Evolutionary conservation across 768 basidiomycete genomes (phyloP).

Genomic region (Suillus weaverae): DNA sequence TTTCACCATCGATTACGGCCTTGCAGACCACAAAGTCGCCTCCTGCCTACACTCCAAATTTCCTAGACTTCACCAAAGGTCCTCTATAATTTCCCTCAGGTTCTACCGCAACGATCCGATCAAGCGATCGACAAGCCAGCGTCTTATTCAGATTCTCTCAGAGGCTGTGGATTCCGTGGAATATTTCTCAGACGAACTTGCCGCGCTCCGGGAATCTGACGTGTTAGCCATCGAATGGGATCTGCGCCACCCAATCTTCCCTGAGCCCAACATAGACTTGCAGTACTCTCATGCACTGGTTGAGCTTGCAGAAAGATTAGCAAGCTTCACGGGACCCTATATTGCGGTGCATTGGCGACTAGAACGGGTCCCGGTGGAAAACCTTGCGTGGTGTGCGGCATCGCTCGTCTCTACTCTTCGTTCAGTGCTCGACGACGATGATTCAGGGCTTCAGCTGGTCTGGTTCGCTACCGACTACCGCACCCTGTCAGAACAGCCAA

Average conservation of each 20-base stretch:
- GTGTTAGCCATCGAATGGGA: slow-evolving; percentile 58
- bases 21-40: slow-evolving; percentile 15
- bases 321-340: slow-evolving; percentile 38
- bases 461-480: slow-evolving; percentile 64
- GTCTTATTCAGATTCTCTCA: slow-evolving; percentile 20
- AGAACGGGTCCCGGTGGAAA: slow-evolving; percentile 45
- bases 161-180: slow-evolving; percentile 2
- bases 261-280: slow-evolving; percentile 24
- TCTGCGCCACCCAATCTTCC: slow-evolving; percentile 47
- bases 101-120: slow-evolving; percentile 10
- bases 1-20: neutral
- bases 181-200: slow-evolving; percentile 14
- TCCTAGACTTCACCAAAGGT: slow-evolving; percentile 10
- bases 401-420: slow-evolving; percentile 47
- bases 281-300: slow-evolving; percentile 46
- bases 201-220: slow-evolving; percentile 31
- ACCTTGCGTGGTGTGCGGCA: slow-evolving; percentile 49
- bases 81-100: slow-evolving; percentile 5
- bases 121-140: slow-evolving; percentile 13
- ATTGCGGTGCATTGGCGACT: slow-evolving; percentile 59
- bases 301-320: slow-evolving; percentile 40
- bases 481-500: slow-evolving; percentile 18
- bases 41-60: slow-evolving; percentile 24
- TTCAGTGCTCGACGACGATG: slow-evolving; percentile 32
- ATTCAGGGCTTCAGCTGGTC: slow-evolving; percentile 35